Base-by-base conservation (phyloP, 78 protist genomes). In the Carpediemonas membranifera region DNA sequence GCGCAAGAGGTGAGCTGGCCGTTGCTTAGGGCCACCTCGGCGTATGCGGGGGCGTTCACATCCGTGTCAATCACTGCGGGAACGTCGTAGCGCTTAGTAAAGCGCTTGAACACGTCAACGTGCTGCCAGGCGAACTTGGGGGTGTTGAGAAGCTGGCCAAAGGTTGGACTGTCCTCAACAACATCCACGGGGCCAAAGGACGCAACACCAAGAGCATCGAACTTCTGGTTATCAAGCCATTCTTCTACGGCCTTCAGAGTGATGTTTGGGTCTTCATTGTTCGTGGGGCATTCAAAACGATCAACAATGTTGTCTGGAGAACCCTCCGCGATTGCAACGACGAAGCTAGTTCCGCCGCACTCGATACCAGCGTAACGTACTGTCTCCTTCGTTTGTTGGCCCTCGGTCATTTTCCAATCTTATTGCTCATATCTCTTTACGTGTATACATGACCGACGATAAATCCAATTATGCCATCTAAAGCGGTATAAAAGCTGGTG, bases 1-100 rank as follows among this genome's bases (percentile, higher is more conserved):
- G 76, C 78, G 55, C 68, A 60, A 19, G 82, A 68, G 27, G 70
- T 51, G 25, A 72, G 0, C 0, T 11, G 1, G 0, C 9, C 28
- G 21, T 0, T 9, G 24, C 11, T 18, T 3, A 11, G 18, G 18
- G 27, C 3, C 68, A 0, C 31, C 68, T 88, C 93, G 13, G 64
- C 68, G 21, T 68, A 30, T 0, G 93, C 93, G 0, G 93, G 82
- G 35, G 90, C 90, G 56, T 88, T 88, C 16, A 85, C 90, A 61
- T 88, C 93, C 21, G 93, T 88, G 54, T 88, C 93, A 28, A 88
- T 73, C 28, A 31, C 75, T 21, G 50, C 47, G 24, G 88, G 88
- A 13, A 61, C 64, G 33, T 39, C 35, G 60, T 53, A 68, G 35
- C 47, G 58, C 24, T 21, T 11, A n/a, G n/a, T n/a, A 30, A 82